phyloP scores from a whole-genome alignment of 2,329 filamentous ascomycete species.

The Neonectria ditissima region DNA sequence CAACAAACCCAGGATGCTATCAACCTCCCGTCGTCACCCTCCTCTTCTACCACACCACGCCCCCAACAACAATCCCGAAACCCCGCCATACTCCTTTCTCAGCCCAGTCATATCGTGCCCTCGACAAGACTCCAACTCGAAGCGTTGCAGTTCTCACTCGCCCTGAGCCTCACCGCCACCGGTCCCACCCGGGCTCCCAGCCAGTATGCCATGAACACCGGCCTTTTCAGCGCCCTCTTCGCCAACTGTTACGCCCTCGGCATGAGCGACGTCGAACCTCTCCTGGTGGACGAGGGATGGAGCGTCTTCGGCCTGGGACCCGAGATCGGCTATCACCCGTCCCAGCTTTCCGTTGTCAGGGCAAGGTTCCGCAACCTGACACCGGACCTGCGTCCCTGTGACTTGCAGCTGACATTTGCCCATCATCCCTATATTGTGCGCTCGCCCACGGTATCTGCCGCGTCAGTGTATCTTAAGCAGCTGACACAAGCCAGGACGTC shows the following conservation, averaged over 20 bases:
- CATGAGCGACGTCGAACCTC: slow-evolving; percentile 39
- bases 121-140: slow-evolving; percentile 36
- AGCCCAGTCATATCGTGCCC: neutral
- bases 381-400: slow-evolving; percentile 48
- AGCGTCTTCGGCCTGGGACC: slow-evolving; percentile 49
- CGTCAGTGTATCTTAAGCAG: neutral
- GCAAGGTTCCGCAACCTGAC: slow-evolving; percentile 41
- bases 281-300: slow-evolving; percentile 45
- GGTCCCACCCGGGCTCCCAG: slow-evolving; percentile 31
- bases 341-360: slow-evolving; percentile 41
- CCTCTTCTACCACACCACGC: neutral
- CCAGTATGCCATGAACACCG: slow-evolving; percentile 34
- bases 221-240: slow-evolving; percentile 51
- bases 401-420: slow-evolving; percentile 48
- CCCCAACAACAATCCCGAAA: neutral
- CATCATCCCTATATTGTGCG: slow-evolving; percentile 52
- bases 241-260: slow-evolving; percentile 54
- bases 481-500: slow-evolving; percentile 46
- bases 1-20: slow-evolving; percentile 24
- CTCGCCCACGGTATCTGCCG: neutral
- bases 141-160: slow-evolving; percentile 37
- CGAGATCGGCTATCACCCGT: slow-evolving; percentile 38
- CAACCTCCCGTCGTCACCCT: neutral
- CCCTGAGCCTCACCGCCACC: slow-evolving; percentile 28
- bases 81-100: neutral